Base-by-base conservation (phyloP, 169 alveolate genomes). In the Plasmodium yoelii region DNA sequence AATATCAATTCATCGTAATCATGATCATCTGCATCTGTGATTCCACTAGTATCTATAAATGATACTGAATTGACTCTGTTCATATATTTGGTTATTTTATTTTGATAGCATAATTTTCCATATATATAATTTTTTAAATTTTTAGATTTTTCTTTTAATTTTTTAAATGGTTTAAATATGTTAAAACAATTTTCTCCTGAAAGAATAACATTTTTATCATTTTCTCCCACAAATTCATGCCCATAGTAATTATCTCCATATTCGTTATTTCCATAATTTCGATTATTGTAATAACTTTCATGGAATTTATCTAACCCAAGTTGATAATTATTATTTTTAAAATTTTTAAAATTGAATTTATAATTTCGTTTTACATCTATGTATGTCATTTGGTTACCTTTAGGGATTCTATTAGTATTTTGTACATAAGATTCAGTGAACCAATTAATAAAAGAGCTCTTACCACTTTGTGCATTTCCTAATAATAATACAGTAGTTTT, bases 361-460 rank as follows among this genome's bases (percentile, higher is more conserved):
- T 63, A 77, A 9, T 77, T 77, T 28, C 34, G 53, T 34, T 77
- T 77, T 49, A 77, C 57, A 51, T 77, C 88, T 19, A 77, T 75
- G 55, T 77, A 77, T 13, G 88, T 77, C 18, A 77, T 77, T 77
- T 77, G 70, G 24, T 77, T 77, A 5, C 65, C 47, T 22, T 77
- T 77, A 3, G 15, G 44, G 1, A 73, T 15, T 8, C 65, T 39
- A 77, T 39, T 77, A 0, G 88, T 77, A 8, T 77, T 77, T n/a
- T 77, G 88, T 4, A 77, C 88, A 22, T 77, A 77, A 63, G 49
- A 49, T 18, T 77, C 88, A 2, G 77, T 34, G 19, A 77, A 49
- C 88, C 88, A 77, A 18, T 77, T 77, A 24, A 77, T 77, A 59
- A 77, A 77, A 56, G 88, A 77, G 19, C 88, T 77, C 46, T 77